phyloP scores from a whole-genome alignment of 2,329 filamentous ascomycete species.

The Aspergillus ochraceoroseus region DNA sequence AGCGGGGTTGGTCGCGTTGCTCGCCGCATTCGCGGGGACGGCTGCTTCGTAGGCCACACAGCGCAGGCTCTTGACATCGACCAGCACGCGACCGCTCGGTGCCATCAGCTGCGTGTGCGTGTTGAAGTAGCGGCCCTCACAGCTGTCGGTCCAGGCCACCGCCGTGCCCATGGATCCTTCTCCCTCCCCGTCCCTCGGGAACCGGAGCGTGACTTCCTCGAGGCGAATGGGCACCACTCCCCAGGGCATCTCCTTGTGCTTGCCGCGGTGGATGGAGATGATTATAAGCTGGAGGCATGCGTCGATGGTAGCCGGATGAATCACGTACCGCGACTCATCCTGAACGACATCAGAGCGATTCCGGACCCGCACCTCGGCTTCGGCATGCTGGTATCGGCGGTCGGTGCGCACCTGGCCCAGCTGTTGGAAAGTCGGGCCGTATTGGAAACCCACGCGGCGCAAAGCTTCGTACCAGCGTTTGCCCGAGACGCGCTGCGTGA shows the following conservation, averaged over 20 bases:
- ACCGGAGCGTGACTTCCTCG: slow-evolving; percentile 9
- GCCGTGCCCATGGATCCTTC: too few relatives aligned
- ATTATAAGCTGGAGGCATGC: slow-evolving; percentile 20
- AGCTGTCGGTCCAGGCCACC: too few relatives aligned
- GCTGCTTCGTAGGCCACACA: too few relatives aligned
- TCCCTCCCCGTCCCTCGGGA: too few relatives aligned
- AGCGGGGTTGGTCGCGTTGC: too few relatives aligned
- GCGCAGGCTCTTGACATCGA: too few relatives aligned
- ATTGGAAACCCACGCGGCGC: slow-evolving; percentile 12
- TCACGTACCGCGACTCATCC: slow-evolving; percentile 10
- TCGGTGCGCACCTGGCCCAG: slow-evolving; percentile 1
- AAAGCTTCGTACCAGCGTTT: slow-evolving; percentile 11
- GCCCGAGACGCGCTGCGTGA: not conserved
- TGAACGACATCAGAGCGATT: slow-evolving; percentile 1
- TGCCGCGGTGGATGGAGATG: slow-evolving; percentile 16
- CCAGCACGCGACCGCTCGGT: too few relatives aligned
- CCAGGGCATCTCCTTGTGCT: slow-evolving; percentile 12
- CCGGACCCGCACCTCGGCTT: not conserved
- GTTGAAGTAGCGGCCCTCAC: not conserved
- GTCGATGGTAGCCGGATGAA: slow-evolving; percentile 18
- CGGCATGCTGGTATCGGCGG: not conserved
- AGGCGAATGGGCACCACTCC: slow-evolving; percentile 18
- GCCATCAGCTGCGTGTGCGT: not conserved
- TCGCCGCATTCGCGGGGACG: too few relatives aligned
- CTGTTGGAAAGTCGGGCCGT: slow-evolving; percentile 14